Conservation (phyloP, 176 grass and related monocot genomes). For the Pontederia crassipes region DNA sequence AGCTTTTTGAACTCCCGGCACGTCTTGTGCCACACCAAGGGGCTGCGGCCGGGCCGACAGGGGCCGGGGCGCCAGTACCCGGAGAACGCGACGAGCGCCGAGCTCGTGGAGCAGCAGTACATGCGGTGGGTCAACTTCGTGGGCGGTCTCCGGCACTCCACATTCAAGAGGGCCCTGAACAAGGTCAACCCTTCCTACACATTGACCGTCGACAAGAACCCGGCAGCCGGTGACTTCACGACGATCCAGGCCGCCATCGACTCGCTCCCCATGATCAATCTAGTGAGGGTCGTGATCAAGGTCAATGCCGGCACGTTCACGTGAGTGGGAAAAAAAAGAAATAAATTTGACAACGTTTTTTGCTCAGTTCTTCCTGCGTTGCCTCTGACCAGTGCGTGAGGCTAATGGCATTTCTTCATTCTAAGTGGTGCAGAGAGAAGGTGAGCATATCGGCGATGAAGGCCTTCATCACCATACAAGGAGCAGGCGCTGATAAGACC, state of each 20-base stretch:
- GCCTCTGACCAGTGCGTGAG: neutral
- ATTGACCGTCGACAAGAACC: constrained; percentile 59
- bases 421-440: constrained; percentile 54
- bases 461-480: constrained; percentile 78
- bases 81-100: constrained; percentile 38
- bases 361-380: neutral
- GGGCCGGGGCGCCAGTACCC: constrained; percentile 29
- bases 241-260: constrained; percentile 82
- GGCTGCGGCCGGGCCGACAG: constrained; percentile 27
- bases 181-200: constrained; percentile 39
- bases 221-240: constrained; percentile 44
- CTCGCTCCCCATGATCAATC: constrained; percentile 74
- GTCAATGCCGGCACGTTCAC: constrained; percentile 88
- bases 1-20: constrained; percentile 1
- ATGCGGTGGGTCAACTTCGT: constrained; percentile 70
- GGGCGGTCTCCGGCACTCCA: constrained; percentile 40
- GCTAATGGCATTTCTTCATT: neutral
- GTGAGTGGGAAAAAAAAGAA: constrained; percentile 28
- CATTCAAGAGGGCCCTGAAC: constrained; percentile 38
- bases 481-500: constrained; percentile 64
- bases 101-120: constrained; percentile 59
- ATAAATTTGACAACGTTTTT: too few relatives aligned
- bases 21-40: constrained; percentile 38
- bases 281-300: constrained; percentile 76
- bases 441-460: constrained; percentile 64